phyloP scores from a whole-genome alignment of 352 stramenopile species.

The Thalassiosira livingstoniorum region DNA sequence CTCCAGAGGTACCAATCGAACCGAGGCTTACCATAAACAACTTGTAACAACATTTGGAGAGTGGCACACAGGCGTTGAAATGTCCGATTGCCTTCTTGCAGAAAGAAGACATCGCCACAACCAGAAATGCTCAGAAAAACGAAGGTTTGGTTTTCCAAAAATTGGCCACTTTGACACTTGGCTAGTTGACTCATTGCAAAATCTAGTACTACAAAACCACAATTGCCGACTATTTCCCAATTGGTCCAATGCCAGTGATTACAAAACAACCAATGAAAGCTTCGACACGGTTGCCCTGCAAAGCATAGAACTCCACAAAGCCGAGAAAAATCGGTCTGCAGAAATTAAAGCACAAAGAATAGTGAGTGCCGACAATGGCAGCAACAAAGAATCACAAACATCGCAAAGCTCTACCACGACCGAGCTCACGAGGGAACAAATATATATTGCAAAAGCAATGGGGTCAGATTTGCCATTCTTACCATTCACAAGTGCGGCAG shows the following conservation, averaged over 20 bases:
- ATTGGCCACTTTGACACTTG: slow-evolving; percentile 55
- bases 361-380: too few relatives aligned
- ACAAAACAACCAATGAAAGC: slow-evolving; percentile 44
- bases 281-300: slow-evolving; percentile 52
- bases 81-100: slow-evolving; percentile 17
- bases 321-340: slow-evolving; percentile 14
- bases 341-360: too few relatives aligned
- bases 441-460: slow-evolving; percentile 47
- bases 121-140: slow-evolving; percentile 21
- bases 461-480: slow-evolving; percentile 37
- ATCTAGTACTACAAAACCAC: slow-evolving; percentile 31
- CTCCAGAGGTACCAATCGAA: slow-evolving; percentile 49
- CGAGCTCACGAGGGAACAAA: slow-evolving; percentile 48
- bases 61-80: slow-evolving; percentile 35
- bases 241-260: slow-evolving; percentile 58
- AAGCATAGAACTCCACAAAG: slow-evolving; percentile 9
- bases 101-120: slow-evolving; percentile 37
- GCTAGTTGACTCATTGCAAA: slow-evolving; percentile 55
- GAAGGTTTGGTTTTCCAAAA: slow-evolving; percentile 18
- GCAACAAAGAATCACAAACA: slow-evolving; percentile 1
- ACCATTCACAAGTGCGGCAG: background rate
- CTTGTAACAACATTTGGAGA: slow-evolving; percentile 41
- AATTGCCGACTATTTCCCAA: slow-evolving; percentile 33
- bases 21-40: slow-evolving; percentile 46
- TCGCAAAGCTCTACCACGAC: too few relatives aligned